Base-by-base conservation (phyloP, 2,329 filamentous ascomycete species). In the Lasiodiplodia sp. region DNA sequence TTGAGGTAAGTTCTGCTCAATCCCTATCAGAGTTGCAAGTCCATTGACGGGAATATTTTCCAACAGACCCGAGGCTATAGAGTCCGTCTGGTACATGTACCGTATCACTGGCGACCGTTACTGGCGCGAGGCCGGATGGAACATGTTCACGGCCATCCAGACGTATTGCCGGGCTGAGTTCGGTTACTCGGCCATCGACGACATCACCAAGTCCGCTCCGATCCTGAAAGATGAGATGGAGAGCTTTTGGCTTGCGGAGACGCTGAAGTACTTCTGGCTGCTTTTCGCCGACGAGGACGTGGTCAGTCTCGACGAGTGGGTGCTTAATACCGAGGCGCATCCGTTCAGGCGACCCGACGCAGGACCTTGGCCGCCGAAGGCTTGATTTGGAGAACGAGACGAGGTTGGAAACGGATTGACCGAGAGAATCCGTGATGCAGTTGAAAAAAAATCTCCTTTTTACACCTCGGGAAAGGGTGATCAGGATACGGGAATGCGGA, bases 51-150 rank as follows among this genome's bases (percentile, higher is more conserved):
- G n/a, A 44, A 11, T 4, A 56, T 11, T 4, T 4, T 37, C 55
- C 7, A 21, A 47, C 60, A 74, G 80, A 8, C 92, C 92, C 23
- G 92, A 95, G 79, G 92, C 92, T 2, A 93, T 95, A 66, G 92
- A 95, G 81, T 91, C 89, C 16, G 87, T 96, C 4, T 95, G 93
- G 78, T 87, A 93, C 75, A 87, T 95, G 83, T 93, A 91, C 77
- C 87, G 91, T 68, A 83, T 92, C 69, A 93, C 91, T 0, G 91
- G 91, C 31, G 87, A 92, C 71, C 72, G 83, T 1, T 81, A 83
- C 60, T 91, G 89, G 85, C 87, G 87, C 75, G 86, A 91, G 69
- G 88, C 88, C 75, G 91, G 90, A 1, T 93, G 91, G 91, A 82
- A 83, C 67, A 93, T 94, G 91, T 93, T 93, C 75, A 76, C 86